A percentile compares a stretch with the other conserved stretches of the same genome.
These are phyloP conservation scores for Vitis hybrid DNA, from an alignment of 177 flowering plant species.

Conservation along the genomic window DNA sequence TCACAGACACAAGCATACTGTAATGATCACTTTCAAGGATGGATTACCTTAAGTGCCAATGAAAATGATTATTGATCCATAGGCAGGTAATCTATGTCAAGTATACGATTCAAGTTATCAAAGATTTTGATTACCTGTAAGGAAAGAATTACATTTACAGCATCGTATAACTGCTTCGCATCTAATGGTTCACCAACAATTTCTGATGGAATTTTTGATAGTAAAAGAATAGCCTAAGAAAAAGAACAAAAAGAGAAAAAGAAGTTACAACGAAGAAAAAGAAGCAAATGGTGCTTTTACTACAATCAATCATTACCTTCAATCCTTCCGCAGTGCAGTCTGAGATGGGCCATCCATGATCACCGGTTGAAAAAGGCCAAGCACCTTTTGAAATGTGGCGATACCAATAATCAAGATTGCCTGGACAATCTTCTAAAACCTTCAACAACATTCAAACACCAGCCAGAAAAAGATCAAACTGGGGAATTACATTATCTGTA, in stretches of 20 bases:
- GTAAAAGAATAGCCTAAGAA: slow-evolving; percentile 13
- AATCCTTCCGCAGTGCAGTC: too few species aligned
- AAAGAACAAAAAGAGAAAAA: too few species aligned
- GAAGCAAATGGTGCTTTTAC: background rate
- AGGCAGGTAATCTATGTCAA: background rate
- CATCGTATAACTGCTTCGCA: slow-evolving; percentile 16
- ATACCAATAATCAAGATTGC: too few species aligned
- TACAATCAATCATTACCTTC: background rate
- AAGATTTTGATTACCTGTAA: slow-evolving; percentile 19
- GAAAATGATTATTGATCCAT: background rate
- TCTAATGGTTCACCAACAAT: slow-evolving; percentile 21
- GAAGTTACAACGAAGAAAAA: background rate
- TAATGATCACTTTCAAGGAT: background rate
- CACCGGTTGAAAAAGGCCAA: too few species aligned
- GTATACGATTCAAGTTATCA: background rate
- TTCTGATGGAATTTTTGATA: slow-evolving; percentile 17
- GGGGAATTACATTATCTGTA: background rate
- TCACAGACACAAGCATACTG: background rate
- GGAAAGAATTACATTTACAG: slow-evolving; percentile 25
- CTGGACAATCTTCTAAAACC: too few species aligned
- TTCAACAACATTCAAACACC: too few species aligned
- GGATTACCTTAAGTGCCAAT: background rate
- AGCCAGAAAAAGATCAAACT: too few species aligned
- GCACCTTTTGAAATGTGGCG: too few species aligned
- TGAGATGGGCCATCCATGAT: too few species aligned